Conservation (phyloP, 2,329 filamentous ascomycete genomes). For the Blumeria graminis region DNA sequence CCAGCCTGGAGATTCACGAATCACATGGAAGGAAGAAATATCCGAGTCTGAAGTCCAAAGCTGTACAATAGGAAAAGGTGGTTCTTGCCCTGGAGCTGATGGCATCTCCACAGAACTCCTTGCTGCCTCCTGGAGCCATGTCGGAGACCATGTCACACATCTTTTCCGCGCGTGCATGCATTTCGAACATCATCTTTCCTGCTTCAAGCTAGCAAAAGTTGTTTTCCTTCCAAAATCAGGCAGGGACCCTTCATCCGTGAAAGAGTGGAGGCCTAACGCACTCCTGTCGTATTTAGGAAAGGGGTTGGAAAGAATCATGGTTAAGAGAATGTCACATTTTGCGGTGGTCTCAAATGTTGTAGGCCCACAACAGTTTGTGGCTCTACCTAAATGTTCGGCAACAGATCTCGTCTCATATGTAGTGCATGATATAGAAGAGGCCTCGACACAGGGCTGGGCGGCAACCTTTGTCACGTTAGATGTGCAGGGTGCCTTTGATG, state of each 20-base stretch:
- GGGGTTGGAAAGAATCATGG: background rate
- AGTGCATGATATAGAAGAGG: background rate
- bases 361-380: background rate
- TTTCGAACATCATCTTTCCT: background rate
- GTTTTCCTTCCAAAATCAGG: background rate
- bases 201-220: background rate
- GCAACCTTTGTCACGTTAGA: too few relatives aligned
- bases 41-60: too few relatives aligned
- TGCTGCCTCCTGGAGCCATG: background rate
- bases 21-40: too few relatives aligned
- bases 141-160: background rate
- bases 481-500: background rate
- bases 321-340: background rate
- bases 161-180: too few relatives aligned
- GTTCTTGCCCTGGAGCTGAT: background rate
- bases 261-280: background rate
- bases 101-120: background rate
- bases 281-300: background rate
- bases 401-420: too few relatives aligned
- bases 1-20: too few relatives aligned
- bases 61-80: background rate
- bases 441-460: background rate
- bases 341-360: background rate
- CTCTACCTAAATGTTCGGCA: too few relatives aligned
- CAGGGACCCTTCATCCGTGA: background rate